A percentile compares a stretch with the other conserved stretches of the same genome.
phyloP scores from a whole-genome alignment of 441 rosid genomes.

The Populus hybrid region DNA sequence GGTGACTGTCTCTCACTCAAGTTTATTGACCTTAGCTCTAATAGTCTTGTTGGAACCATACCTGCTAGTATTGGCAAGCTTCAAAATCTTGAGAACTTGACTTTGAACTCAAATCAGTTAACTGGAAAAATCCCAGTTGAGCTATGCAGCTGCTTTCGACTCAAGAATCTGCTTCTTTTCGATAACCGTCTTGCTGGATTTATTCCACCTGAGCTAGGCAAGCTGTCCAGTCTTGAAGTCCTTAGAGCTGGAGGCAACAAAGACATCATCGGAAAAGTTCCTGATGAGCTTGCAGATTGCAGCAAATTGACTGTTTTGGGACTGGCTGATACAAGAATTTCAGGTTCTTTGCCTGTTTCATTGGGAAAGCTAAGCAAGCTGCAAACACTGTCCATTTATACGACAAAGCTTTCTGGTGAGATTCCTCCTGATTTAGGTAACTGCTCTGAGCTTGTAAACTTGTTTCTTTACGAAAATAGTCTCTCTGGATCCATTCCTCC shows the following conservation, averaged over 20 bases:
- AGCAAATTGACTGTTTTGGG: conserved; percentile 72
- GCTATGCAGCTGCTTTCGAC: conserved; percentile 44
- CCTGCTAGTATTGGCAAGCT: conserved; percentile 65
- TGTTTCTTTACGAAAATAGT: conserved; percentile 80
- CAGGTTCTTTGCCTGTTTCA: conserved; percentile 72
- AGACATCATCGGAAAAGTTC: conserved; percentile 70
- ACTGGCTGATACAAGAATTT: conserved; percentile 69
- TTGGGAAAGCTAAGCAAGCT: conserved; percentile 73
- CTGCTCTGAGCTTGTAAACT: conserved; percentile 75
- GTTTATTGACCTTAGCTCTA: conserved; percentile 59
- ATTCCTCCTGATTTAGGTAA: conserved; percentile 82
- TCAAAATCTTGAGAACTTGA: conserved; percentile 49
- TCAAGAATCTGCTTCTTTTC: conserved; percentile 51
- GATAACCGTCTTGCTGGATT: conserved; percentile 64
- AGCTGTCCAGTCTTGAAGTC: conserved; percentile 51
- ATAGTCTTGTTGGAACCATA: conserved; percentile 57
- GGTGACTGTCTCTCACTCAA: conserved; percentile 45
- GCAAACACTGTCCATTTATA: conserved; percentile 67
- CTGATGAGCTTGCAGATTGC: conserved; percentile 76
- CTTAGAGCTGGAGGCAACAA: conserved; percentile 89
- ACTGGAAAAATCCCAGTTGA: conserved; percentile 82
- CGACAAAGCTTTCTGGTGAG: conserved; percentile 79
- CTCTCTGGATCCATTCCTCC: conserved; percentile 78
- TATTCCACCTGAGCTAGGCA: conserved; percentile 71
- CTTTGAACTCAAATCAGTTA: conserved; percentile 74